These are phyloP conservation scores for Aphanomyces cochlioides DNA, from an alignment of 352 stramenopile species.

Conservation along the genomic window DNA sequence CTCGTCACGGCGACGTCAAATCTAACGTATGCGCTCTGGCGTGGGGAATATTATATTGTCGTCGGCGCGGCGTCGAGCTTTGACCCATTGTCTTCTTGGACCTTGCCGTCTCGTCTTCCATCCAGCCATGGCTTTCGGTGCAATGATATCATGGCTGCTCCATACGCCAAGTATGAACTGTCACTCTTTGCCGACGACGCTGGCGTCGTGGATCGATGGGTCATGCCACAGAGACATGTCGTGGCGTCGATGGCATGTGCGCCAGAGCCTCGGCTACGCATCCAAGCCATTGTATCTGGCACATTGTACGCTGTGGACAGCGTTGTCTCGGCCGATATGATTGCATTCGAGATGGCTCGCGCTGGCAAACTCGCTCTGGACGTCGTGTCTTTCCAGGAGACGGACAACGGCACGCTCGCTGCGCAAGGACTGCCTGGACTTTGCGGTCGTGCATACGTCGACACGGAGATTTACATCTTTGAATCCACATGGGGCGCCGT, in stretches of 20 bases:
- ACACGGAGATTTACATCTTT: slow-evolving; percentile 20
- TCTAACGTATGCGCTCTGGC: neutral
- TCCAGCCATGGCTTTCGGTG: neutral
- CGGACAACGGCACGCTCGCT: neutral
- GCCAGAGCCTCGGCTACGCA: neutral
- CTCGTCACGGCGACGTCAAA: neutral
- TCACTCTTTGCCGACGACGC: neutral
- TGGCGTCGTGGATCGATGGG: neutral
- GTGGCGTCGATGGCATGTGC: neutral
- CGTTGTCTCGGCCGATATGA: neutral
- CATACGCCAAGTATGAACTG: neutral
- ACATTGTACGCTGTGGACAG: neutral
- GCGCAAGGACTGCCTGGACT: neutral
- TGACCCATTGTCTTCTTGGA: neutral
- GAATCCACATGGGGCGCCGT: neutral
- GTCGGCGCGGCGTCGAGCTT: neutral
- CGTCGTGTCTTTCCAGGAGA: slow-evolving; percentile 20
- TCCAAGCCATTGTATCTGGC: slow-evolving; percentile 17
- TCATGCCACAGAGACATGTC: neutral
- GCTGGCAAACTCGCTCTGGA: slow-evolving; percentile 13
- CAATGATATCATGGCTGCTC: too few relatives aligned
- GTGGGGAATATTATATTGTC: slow-evolving; percentile 17
- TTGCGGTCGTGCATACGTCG: slow-evolving; percentile 16
- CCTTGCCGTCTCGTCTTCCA: neutral
- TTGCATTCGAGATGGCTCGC: neutral